A percentile compares a stretch with the other conserved stretches of the same genome.
These are phyloP conservation scores for Elaeagnus macrophylla DNA, from an alignment of 306 rosid genomes.

Conservation along the genomic window DNA sequence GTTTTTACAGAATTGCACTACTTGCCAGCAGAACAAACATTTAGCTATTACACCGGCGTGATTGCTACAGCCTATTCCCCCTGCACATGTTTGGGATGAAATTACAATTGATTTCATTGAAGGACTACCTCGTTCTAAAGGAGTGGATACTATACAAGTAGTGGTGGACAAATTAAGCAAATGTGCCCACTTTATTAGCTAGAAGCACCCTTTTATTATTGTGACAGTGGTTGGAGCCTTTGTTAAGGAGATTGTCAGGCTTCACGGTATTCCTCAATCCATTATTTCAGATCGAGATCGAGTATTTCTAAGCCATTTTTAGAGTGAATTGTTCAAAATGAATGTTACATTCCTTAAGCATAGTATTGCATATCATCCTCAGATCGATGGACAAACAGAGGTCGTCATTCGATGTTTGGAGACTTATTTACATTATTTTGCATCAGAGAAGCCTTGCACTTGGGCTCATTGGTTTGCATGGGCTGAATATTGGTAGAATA, in stretches of 20 bases:
- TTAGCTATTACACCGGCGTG: not conserved
- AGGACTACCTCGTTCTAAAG: not conserved
- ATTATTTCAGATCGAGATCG: not conserved
- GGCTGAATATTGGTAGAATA: slow-evolving; percentile 3
- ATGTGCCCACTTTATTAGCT: not conserved
- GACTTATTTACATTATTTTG: not conserved
- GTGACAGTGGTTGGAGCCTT: not conserved
- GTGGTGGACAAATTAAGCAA: not conserved
- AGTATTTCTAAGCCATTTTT: not conserved
- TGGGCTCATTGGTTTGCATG: not conserved
- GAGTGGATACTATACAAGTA: not conserved
- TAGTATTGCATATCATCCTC: not conserved
- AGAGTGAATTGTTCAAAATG: not conserved
- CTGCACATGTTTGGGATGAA: not conserved
- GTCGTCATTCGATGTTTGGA: not conserved
- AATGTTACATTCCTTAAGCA: not conserved
- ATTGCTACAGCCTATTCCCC: not conserved
- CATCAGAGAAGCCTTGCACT: not conserved
- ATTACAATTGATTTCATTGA: slow-evolving; percentile 4
- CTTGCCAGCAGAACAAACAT: too few relatives aligned
- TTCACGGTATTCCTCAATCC: not conserved
- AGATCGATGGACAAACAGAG: not conserved
- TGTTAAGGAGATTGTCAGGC: not conserved
- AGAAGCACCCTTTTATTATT: not conserved
- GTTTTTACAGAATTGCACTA: too few relatives aligned